These are phyloP conservation scores for Tricholomella constricta DNA, from an alignment of 768 basidiomycete species.

Conservation along the genomic window DNA sequence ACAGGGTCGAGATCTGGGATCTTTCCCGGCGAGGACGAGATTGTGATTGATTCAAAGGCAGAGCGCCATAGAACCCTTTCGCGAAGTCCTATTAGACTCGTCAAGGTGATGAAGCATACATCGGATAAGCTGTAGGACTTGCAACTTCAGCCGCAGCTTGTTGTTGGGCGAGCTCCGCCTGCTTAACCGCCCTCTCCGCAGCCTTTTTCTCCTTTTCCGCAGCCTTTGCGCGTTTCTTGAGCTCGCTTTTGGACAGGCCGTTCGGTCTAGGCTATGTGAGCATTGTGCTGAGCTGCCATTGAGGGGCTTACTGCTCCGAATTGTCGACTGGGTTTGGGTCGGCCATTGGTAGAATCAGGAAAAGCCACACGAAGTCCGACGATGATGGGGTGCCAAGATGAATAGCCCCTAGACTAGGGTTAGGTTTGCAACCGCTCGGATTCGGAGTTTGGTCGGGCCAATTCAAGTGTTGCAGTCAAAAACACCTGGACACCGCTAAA, in stretches of 20 bases:
- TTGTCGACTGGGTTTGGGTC: slow-evolving; percentile 2
- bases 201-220: slow-evolving; percentile 89
- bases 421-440: slow-evolving; percentile 15
- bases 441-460: slow-evolving; percentile 6
- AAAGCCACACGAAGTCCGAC: neutral
- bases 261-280: slow-evolving; percentile 21
- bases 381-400: neutral
- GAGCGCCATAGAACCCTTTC: slow-evolving; percentile 76
- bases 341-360: slow-evolving; percentile 14
- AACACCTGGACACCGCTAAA: neutral
- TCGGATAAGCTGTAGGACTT: slow-evolving; percentile 16
- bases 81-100: slow-evolving; percentile 65
- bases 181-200: slow-evolving; percentile 81
- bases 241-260: slow-evolving; percentile 81
- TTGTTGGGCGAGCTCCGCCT: slow-evolving; percentile 71
- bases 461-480: neutral
- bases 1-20: slow-evolving; percentile 65
- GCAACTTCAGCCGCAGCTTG: slow-evolving; percentile 68
- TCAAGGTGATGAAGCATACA: neutral
- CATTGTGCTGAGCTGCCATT: neutral
- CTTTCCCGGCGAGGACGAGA: slow-evolving; percentile 64
- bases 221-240: slow-evolving; percentile 91
- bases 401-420: slow-evolving; percentile 23
- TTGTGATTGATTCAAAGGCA: slow-evolving; percentile 92
- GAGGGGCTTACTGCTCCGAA: slow-evolving; percentile 11